These are phyloP conservation scores for Misopates orontium DNA, from an alignment of 257 asterid species.

Conservation along the genomic window DNA sequence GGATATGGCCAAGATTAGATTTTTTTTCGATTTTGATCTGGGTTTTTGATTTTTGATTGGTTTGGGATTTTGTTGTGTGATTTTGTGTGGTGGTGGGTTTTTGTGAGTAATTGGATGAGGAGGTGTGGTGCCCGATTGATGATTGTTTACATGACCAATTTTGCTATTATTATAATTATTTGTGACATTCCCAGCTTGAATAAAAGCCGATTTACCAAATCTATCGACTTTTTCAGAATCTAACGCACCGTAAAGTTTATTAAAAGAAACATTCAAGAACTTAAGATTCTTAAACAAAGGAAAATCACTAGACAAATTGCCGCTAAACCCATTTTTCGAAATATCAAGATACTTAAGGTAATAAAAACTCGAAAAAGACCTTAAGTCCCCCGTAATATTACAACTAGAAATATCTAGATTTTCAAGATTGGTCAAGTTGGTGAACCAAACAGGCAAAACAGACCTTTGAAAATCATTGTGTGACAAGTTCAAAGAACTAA, in stretches of 20 bases:
- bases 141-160: constrained; percentile 27
- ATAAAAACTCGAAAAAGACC: constrained; percentile 45
- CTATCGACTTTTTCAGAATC: constrained; percentile 29
- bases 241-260: constrained; percentile 54
- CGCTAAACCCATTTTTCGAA: constrained; percentile 52
- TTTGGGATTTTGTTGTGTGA: constrained; percentile 28
- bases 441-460: constrained; percentile 47
- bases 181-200: constrained; percentile 51
- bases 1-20: constrained; percentile 34
- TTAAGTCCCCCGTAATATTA: constrained; percentile 52
- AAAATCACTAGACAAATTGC: constrained; percentile 65
- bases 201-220: constrained; percentile 57
- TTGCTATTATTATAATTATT: constrained; percentile 10
- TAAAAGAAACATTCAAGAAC: constrained; percentile 74
- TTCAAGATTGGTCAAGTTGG: constrained; percentile 63
- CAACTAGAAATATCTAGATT: constrained; percentile 61
- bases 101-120: constrained; percentile 14
- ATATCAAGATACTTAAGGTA: constrained; percentile 55
- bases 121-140: constrained; percentile 40
- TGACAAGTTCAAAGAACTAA: constrained; percentile 58
- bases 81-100: constrained; percentile 26
- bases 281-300: constrained; percentile 48
- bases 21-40: constrained; percentile 36
- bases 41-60: constrained; percentile 21
- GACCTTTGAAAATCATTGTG: constrained; percentile 42